Percentiles rank a stretch among this genome's conserved stretches.
Conservation (phyloP, 768 basidiomycete genomes). For the Asterophora parasitica region DNA sequence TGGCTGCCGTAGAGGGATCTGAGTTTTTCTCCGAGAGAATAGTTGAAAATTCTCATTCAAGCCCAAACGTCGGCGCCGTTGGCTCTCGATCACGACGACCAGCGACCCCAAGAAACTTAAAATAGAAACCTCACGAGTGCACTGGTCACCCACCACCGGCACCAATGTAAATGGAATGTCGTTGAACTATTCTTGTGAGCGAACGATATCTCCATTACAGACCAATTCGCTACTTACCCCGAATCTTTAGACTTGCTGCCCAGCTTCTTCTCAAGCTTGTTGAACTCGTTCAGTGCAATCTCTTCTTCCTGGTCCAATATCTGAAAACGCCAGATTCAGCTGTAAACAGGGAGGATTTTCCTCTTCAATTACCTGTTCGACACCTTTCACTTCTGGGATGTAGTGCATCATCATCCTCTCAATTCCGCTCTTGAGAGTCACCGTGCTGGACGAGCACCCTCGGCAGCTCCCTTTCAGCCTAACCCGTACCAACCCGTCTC, state of each 20-base stretch:
- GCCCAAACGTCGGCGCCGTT: no score
- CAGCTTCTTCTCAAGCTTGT: constrained; percentile 77
- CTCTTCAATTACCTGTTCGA: constrained; percentile 64
- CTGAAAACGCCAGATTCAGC: constrained; percentile 35
- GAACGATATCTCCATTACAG: background rate
- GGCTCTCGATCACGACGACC: no score
- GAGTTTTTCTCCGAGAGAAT: no score
- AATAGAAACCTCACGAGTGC: no score
- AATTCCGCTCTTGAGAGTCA: constrained; percentile 94
- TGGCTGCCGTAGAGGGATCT: no score
- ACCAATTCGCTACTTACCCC: constrained; percentile 28
- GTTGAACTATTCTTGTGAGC: constrained; percentile 59
- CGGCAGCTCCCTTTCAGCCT: constrained; percentile 97
- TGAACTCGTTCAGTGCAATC: constrained; percentile 83
- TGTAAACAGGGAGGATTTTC: background rate
- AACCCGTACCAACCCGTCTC: constrained; percentile 72
- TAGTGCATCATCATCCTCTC: constrained; percentile 99
- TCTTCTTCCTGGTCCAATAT: constrained; percentile 87
- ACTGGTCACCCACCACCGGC: background rate
- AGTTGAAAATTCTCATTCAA: no score
- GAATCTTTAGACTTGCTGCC: constrained; percentile 39
- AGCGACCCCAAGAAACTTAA: no score
- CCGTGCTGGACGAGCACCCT: constrained; percentile 90
- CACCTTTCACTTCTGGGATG: constrained; percentile 91
- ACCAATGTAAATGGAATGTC: background rate